Base-by-base conservation (phyloP, 371 early-diverging fungal genomes). In the Catenaria anguillulae region DNA sequence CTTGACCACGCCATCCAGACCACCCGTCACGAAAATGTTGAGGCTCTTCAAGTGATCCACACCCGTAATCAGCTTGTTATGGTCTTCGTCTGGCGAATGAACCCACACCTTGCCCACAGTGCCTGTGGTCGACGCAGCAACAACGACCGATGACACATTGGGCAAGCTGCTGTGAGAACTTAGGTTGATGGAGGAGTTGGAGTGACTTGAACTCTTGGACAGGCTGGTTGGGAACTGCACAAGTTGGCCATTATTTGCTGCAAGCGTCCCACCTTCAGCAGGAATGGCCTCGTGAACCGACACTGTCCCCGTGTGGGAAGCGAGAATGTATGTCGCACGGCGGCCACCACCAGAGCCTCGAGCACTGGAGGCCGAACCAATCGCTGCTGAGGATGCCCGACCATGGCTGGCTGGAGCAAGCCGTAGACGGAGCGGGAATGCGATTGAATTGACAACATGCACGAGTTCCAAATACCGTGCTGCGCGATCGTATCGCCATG, bases 11-110 rank as follows among this genome's bases (percentile, higher is more conserved):
- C 58, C 58, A 31, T 58, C 58, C 36, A 35, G n/a, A 23, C 58
- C 43, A 13, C 35, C 21, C 24, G 58, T 40, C 43, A 42, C 36
- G 31, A 19, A 58, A 34, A 58, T 17, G 21, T 36, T 17, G 58
- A 58, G 58, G 35, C 24, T 36, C 26, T 34, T 34, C 34, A 58
- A 26, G 31, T 34, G 31, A 19, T 36, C 58, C 19, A 58, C 17
- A 4, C 15, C 13, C 31, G 58, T 40, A 12, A 58, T 36, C 19
- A 29, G 12, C 21, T 6, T 6, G 0, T 34, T 58, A 31, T 58
- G 58, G 29, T 58, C 58, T 15, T 58, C 58, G 31, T 58, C 58
- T 8, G 58, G 58, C 43, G 58, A 40, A 23, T 58, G 58, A 13
- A 24, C 10, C 58, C 43, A 40, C 34, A 19, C 29, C 36, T 26